Evolutionary conservation across 202 grass and related monocot species (phyloP).

Genomic region (Saccharum hybrid): DNA sequence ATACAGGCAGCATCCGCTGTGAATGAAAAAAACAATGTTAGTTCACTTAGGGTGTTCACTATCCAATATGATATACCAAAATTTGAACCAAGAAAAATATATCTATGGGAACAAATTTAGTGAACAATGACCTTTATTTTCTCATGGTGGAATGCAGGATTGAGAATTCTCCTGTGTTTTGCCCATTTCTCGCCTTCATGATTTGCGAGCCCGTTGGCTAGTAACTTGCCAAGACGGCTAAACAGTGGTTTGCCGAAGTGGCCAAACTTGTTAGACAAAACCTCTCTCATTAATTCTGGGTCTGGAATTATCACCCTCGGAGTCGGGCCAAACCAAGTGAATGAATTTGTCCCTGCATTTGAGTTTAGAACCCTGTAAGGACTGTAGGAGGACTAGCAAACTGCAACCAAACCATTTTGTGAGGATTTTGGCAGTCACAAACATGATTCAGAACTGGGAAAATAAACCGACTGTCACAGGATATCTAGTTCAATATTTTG

Average conservation of each 20-base stretch:
- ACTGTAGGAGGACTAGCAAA: neutral
- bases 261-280: slow-evolving; percentile 75
- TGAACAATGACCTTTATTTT: slow-evolving; percentile 63
- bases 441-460: neutral
- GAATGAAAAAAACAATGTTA: slow-evolving; percentile 28
- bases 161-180: slow-evolving; percentile 80
- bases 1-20: slow-evolving; percentile 73
- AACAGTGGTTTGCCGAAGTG: slow-evolving; percentile 50
- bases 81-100: neutral
- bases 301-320: slow-evolving; percentile 68
- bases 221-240: slow-evolving; percentile 36
- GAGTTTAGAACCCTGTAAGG: slow-evolving; percentile 2
- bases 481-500: neutral
- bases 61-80: neutral
- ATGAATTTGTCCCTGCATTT: slow-evolving; percentile 65
- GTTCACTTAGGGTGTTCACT: slow-evolving; percentile 5
- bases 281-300: slow-evolving; percentile 61
- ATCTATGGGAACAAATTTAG: neutral
- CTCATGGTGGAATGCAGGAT: slow-evolving; percentile 73
- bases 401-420: neutral
- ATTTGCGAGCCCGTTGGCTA: slow-evolving; percentile 47
- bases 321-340: slow-evolving; percentile 70
- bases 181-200: slow-evolving; percentile 79
- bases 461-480: neutral
- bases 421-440: neutral